Evolutionary conservation across 2,329 filamentous ascomycete genomes (phyloP).

Genomic region (Aspergillus calidoustus): DNA sequence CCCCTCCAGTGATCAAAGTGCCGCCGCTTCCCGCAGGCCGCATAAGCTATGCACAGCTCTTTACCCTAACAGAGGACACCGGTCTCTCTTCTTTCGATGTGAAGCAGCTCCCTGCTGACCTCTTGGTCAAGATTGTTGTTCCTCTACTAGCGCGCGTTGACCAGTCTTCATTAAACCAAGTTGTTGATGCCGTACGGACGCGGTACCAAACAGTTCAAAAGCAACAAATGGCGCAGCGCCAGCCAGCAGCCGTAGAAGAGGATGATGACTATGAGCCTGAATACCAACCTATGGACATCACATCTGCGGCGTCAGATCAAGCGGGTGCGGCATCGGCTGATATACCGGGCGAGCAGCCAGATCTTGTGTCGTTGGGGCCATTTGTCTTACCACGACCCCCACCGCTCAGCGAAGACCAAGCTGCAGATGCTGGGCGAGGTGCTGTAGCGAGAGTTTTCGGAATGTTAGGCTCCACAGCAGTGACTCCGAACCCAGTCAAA

Average conservation of each 20-base stretch:
- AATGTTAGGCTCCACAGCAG: conserved; percentile 75
- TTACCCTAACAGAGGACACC: conserved; percentile 78
- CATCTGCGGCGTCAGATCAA: conserved; percentile 30
- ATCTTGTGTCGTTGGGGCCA: conserved; percentile 66
- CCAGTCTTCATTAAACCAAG: conserved; percentile 68
- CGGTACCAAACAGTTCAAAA: conserved; percentile 44
- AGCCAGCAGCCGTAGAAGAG: conserved; percentile 51
- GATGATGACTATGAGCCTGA: conserved; percentile 95
- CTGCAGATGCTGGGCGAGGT: conserved; percentile 73
- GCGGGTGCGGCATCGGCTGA: conserved; percentile 79
- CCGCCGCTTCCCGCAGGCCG: conserved; percentile 75
- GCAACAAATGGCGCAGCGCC: conserved; percentile 41
- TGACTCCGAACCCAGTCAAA: conserved; percentile 61
- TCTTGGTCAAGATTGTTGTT: conserved; percentile 81
- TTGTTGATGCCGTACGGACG: conserved; percentile 63
- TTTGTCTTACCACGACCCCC: conserved; percentile 82
- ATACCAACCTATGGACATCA: conserved; percentile 70
- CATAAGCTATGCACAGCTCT: conserved; percentile 80
- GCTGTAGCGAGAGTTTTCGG: conserved; percentile 78
- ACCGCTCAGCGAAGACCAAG: conserved; percentile 71
- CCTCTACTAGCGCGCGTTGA: conserved; percentile 76
- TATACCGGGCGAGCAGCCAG: conserved; percentile 69
- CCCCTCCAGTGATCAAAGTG: conserved; percentile 57
- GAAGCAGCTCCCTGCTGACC: conserved; percentile 72
- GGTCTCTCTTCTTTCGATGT: conserved; percentile 82